phyloP scores from a whole-genome alignment of 1,139 yeast genomes.

The Sugiyamaella pinicola region DNA sequence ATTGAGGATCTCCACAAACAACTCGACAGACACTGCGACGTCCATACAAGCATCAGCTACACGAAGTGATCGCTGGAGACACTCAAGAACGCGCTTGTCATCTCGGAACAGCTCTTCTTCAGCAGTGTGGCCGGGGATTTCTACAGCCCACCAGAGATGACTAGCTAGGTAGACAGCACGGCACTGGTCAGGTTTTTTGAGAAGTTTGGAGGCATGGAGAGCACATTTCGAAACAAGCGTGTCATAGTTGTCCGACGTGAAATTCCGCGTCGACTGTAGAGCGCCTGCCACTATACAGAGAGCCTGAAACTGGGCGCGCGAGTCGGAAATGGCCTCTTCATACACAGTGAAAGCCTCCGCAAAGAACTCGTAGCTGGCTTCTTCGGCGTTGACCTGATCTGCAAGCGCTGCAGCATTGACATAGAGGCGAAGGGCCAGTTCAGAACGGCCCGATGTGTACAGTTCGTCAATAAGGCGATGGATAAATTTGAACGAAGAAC shows the following conservation, averaged over 20 bases:
- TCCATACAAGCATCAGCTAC: constrained; percentile 95
- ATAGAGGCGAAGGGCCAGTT: constrained; percentile 52
- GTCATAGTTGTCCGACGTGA: constrained; percentile 67
- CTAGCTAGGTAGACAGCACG: constrained; percentile 86
- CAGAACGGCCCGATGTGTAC: constrained; percentile 54
- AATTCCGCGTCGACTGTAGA: constrained; percentile 59
- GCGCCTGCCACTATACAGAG: constrained; percentile 61
- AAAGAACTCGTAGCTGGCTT: constrained; percentile 83
- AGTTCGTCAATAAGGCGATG: constrained; percentile 74
- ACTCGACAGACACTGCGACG: constrained; percentile 70
- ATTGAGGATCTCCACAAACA: constrained; percentile 87
- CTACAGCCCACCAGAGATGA: constrained; percentile 92
- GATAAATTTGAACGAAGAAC: constrained; percentile 67
- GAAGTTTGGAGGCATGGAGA: constrained; percentile 80
- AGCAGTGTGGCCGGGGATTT: constrained; percentile 44
- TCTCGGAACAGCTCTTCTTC: constrained; percentile 48
- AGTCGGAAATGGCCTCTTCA: constrained; percentile 75
- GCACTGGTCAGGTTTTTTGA: constrained; percentile 93
- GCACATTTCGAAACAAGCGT: constrained; percentile 82
- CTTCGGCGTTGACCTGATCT: constrained; percentile 66
- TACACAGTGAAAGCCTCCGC: constrained; percentile 85
- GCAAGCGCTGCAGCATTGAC: constrained; percentile 59
- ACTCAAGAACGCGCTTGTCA: constrained; percentile 65
- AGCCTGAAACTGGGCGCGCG: constrained; percentile 60
- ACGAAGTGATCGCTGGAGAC: constrained; percentile 73